Conservation (phyloP, 2,329 filamentous ascomycete species). For the Fusarium acutatum region DNA sequence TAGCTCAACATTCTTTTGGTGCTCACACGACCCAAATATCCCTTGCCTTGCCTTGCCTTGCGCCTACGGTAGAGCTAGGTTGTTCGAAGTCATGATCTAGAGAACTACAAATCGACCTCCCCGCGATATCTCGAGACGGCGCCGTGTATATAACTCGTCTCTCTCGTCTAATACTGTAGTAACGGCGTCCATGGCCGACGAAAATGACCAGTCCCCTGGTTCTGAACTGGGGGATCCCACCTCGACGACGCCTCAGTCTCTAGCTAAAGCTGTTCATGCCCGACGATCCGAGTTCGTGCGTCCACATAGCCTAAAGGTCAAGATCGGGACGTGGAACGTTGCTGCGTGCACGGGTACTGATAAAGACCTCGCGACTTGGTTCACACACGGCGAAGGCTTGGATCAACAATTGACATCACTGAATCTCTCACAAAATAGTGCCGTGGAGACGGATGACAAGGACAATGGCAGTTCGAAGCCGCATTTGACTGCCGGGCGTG, state of each 20-base stretch:
- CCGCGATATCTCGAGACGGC: slow-evolving; percentile 38
- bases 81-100: slow-evolving; percentile 48
- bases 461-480: slow-evolving; percentile 44
- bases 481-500: slow-evolving; percentile 65
- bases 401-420: slow-evolving; percentile 69
- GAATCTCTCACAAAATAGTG: slow-evolving; percentile 52
- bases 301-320: slow-evolving; percentile 79
- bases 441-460: slow-evolving; percentile 44
- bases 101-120: slow-evolving; percentile 38
- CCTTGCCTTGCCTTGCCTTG: neutral
- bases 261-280: slow-evolving; percentile 73
- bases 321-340: slow-evolving; percentile 96
- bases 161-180: slow-evolving; percentile 17
- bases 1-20: slow-evolving; percentile 23
- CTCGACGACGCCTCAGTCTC: slow-evolving; percentile 60
- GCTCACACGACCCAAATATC: neutral
- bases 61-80: slow-evolving; percentile 16
- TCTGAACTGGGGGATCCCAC: slow-evolving; percentile 57
- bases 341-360: slow-evolving; percentile 85
- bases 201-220: slow-evolving; percentile 45
- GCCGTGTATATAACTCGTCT: slow-evolving; percentile 26
- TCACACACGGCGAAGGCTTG: slow-evolving; percentile 78
- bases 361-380: slow-evolving; percentile 89
- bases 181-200: slow-evolving; percentile 42
- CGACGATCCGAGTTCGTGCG: slow-evolving; percentile 82